These are phyloP conservation scores for Helianthus tuberosus DNA, from an alignment of 129 eudicot genomes.

Conservation along the genomic window DNA sequence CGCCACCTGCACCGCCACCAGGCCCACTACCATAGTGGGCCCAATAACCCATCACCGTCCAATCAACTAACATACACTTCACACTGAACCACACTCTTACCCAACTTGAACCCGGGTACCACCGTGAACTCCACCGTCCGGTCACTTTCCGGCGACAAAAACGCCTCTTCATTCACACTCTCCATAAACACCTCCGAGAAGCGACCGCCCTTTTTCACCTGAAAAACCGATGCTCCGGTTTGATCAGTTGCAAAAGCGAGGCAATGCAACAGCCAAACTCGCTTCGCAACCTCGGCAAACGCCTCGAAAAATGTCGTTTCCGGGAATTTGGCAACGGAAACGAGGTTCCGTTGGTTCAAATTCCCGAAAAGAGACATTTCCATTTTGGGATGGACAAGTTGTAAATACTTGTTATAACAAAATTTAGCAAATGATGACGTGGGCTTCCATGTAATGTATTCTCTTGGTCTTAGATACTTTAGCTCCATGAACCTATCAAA, in stretches of 20 bases:
- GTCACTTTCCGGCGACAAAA: slow-evolving; percentile 40
- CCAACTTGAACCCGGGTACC: slow-evolving; percentile 88
- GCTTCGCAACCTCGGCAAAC: slow-evolving; percentile 72
- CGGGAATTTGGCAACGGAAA: slow-evolving; percentile 51
- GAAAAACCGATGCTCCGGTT: slow-evolving; percentile 60
- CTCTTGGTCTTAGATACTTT: slow-evolving; percentile 56
- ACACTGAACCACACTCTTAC: slow-evolving; percentile 75
- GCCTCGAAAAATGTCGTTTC: slow-evolving; percentile 62
- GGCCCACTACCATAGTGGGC: slow-evolving; percentile 21
- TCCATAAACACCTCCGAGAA: slow-evolving; percentile 93
- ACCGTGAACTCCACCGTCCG: slow-evolving; percentile 82
- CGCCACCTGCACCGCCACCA: slow-evolving; percentile 12
- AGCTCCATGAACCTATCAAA: slow-evolving; percentile 65
- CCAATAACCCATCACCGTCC: slow-evolving; percentile 14
- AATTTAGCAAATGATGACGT: slow-evolving; percentile 65
- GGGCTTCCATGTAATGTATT: slow-evolving; percentile 72
- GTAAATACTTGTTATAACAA: slow-evolving; percentile 64
- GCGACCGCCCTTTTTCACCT: slow-evolving; percentile 51
- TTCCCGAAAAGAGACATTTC: slow-evolving; percentile 80
- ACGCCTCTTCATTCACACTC: slow-evolving; percentile 68
- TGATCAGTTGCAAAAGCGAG: slow-evolving; percentile 60
- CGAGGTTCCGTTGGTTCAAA: slow-evolving; percentile 50
- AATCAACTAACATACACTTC: slow-evolving; percentile 69
- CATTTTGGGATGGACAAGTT: slow-evolving; percentile 82
- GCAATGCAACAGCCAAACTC: slow-evolving; percentile 81